Evolutionary conservation across 139 green algal genomes (phyloP), one percentile per base, ranked within the genome.

Genomic region (Nannochloris sp.): DNA sequence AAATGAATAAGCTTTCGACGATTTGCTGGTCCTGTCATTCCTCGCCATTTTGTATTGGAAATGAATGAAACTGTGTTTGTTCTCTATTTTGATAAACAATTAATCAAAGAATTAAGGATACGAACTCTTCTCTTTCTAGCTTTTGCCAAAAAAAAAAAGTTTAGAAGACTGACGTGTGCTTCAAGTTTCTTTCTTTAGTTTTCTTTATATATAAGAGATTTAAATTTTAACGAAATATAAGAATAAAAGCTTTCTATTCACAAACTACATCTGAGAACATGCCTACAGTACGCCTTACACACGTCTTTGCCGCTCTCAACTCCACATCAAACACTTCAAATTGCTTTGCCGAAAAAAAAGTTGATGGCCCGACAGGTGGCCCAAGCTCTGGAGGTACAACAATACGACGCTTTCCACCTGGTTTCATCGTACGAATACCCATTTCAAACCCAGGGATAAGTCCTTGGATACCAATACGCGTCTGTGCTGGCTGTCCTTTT

Each of bases 321-420:
- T 97, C 85, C 12, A 99, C 78, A 68, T 99, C 93, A 84, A 99
- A 99, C 37, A 98, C 92, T 81, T 96, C 90, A 57, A 88, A 99
- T 79, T 99, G 94, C 82, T 97, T 98, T 53, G 91, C 87, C 27
- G 79, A 93, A 82, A 99, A 99, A 70, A 99, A 99, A 23, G 94
- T 99, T 10, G 80, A 85, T 4, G 94, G 94, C 3, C 94, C 94
- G 2, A 95, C 86, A n/a, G 94, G 94, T 0, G 94, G 94, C 1
- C 94, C 94, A 13, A 99, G 84, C 33, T 90, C 89, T 2, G 94
- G 94, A 0, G 94, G 88, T 19, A 98, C 87, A 54, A 99, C 81
- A 45, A 99, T 81, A 12, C 94, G 68, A 32, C 94, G 72, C 73
- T 87, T 87, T 30, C 87, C 88, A 2, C 94, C 94, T 3, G 76